Base-by-base conservation (phyloP, 495 filamentous ascomycete species). In the Talaromyces ruber region DNA sequence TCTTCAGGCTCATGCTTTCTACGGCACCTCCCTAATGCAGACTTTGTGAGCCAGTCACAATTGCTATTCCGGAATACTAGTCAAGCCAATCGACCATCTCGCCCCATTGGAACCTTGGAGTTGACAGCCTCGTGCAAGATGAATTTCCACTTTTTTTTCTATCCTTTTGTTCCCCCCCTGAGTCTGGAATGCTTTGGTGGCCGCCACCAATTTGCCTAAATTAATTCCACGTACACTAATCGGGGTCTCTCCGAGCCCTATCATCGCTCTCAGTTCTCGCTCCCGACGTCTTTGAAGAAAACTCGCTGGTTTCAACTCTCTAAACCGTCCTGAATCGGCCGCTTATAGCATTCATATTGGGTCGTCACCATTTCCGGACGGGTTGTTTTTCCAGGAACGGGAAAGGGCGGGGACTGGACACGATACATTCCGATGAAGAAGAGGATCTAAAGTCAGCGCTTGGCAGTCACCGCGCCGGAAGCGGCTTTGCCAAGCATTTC, bases 21-120 rank as follows among this genome's bases (percentile, higher is more conserved):
- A 54, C 51, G 47, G 47, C 47, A 54, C 22, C n/a, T 53, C 18
- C 50, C 50, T 53, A 53, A 53, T 53, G 50, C 50, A 53, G 50
- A 28, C 18, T 24, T 53, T 25, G n/a, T 24, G 16, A 28, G 50
- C 51, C 51, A 54, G 51, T 54, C 51, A 54, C 51, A 54, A 54
- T 54, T 26, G 51, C 51, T 9, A 54, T 28, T 54, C 22, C 51
- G 51, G 51, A 54, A 28, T 54, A 14, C 51, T 54, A 53, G 50
- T 53, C 51, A 16, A 6, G 18, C 21, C 43, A 18, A n/a, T 39
- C 34, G 34, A 39, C 43, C 16, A 18, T 21, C n/a, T 47, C 43
- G 43, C 43, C 43, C 43, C 43, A 21, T 18, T 47, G 16, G 43
- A 47, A 21, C 16, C 18, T 47, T 21, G 43, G 8, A 18, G 18